phyloP scores from a whole-genome alignment of 139 green algal genomes.

The Marvania coccoides region DNA sequence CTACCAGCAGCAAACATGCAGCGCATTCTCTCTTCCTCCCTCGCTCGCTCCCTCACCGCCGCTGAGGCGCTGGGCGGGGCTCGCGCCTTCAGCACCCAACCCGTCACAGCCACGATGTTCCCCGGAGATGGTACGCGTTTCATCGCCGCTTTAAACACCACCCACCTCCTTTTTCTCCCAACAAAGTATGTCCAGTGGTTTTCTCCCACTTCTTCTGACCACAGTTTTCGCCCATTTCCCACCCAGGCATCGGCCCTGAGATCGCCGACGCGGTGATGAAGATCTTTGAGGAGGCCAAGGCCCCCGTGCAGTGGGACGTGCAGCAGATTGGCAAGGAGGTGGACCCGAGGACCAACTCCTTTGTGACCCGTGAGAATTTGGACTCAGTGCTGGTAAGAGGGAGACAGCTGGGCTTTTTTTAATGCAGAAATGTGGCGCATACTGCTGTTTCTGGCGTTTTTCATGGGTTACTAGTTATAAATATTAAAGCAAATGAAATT shows the following conservation, averaged over 20 bases:
- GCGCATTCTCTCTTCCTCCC: neutral
- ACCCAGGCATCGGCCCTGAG: constrained; percentile 80
- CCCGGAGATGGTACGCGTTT: constrained; percentile 31
- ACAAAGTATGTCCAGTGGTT: too few relatives aligned
- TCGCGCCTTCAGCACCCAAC: neutral
- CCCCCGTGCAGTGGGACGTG: constrained; percentile 86
- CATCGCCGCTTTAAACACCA: neutral
- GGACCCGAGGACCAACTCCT: constrained; percentile 85
- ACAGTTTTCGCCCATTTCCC: neutral
- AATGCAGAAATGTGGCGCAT: neutral
- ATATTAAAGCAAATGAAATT: too few relatives aligned
- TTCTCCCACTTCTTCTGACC: neutral
- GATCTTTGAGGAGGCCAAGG: constrained; percentile 72
- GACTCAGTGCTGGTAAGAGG: constrained; percentile 82
- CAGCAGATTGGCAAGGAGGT: constrained; percentile 73
- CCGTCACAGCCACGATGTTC: constrained; percentile 29
- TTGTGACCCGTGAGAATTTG: constrained; percentile 88
- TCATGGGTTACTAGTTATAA: neutral
- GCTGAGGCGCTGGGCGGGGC: too few relatives aligned
- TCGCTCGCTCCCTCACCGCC: neutral
- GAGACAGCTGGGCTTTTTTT: too few relatives aligned
- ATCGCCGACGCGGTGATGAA: constrained; percentile 74
- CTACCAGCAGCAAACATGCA: neutral
- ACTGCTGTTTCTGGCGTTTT: neutral
- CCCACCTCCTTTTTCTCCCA: neutral